These are phyloP conservation scores for Nemophila menziesii DNA, from an alignment of 257 asterid species.

Conservation along the genomic window DNA sequence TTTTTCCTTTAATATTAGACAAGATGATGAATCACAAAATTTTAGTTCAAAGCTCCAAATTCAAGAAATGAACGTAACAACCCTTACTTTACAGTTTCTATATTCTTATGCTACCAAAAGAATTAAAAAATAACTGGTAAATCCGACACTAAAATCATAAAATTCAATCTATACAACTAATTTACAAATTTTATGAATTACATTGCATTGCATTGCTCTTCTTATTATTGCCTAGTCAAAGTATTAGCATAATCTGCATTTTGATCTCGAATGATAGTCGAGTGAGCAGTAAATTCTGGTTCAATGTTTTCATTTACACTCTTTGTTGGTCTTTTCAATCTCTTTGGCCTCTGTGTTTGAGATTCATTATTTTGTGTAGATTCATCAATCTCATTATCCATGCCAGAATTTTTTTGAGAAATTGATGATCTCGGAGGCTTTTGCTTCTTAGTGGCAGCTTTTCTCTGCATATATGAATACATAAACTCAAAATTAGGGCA, in stretches of 20 bases:
- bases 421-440: slow-evolving; percentile 32
- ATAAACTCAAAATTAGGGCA: slow-evolving; percentile 1
- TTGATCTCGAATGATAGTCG: slow-evolving; percentile 26
- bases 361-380: slow-evolving; percentile 27
- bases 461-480: slow-evolving; percentile 51
- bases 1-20: too few relatives aligned
- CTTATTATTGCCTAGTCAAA: slow-evolving; percentile 5
- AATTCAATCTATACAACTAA: too few relatives aligned
- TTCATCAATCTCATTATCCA: slow-evolving; percentile 43
- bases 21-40: too few relatives aligned
- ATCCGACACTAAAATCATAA: too few relatives aligned
- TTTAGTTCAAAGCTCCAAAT: too few relatives aligned
- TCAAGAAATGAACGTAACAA: too few relatives aligned
- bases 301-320: slow-evolving; percentile 82
- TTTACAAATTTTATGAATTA: too few relatives aligned
- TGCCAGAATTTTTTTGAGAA: slow-evolving; percentile 39
- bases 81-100: too few relatives aligned
- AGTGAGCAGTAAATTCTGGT: slow-evolving; percentile 63
- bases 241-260: slow-evolving; percentile 9
- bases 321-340: slow-evolving; percentile 87
- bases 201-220: too few relatives aligned
- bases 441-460: slow-evolving; percentile 44
- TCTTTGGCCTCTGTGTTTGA: slow-evolving; percentile 62
- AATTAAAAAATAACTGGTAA: too few relatives aligned
- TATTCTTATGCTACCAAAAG: too few relatives aligned